Base-by-base conservation (phyloP, 805 yeast species). In the Cyberlindnera samutprakarnensis region DNA sequence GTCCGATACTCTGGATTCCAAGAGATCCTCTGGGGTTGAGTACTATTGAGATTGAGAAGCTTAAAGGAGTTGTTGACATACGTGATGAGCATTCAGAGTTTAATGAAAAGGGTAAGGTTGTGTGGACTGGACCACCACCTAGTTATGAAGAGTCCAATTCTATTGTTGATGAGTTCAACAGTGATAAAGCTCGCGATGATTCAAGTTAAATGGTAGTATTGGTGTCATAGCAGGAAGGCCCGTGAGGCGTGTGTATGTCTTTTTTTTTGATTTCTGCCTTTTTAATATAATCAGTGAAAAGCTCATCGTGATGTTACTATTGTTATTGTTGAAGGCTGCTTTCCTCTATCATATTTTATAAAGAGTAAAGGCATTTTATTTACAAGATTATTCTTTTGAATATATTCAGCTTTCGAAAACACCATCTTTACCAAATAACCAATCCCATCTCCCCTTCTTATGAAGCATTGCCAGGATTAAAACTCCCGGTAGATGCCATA, bases 361-460 rank as follows among this genome's bases (percentile, higher is more conserved):
- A n/a, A n/a, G n/a, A n/a, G n/a, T n/a, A n/a, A n/a, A n/a, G n/a
- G n/a, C n/a, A n/a, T n/a, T n/a, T n/a, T n/a, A n/a, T n/a, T n/a
- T n/a, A n/a, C n/a, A n/a, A n/a, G n/a, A n/a, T n/a, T n/a, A n/a
- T n/a, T n/a, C n/a, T n/a, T n/a, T n/a, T n/a, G n/a, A n/a, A n/a
- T n/a, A n/a, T n/a, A n/a, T n/a, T n/a, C n/a, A n/a, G n/a, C n/a
- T n/a, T n/a, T n/a, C n/a, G n/a, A n/a, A n/a, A n/a, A n/a, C n/a
- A n/a, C 29, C 42, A 14, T 49, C 56, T 5, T 43, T 37, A 12
- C 56, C 62, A 30, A 65, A 64, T 17, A 78, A 46, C 65, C 83
- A 68, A 51, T 87, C 95, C 96, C 96, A 90, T 53, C 87, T 86
- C 6, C 96, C 96, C 54, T 79, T 79, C 59, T 92, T 92, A 57